These are phyloP conservation scores for Vigna nakashimae DNA, from an alignment of 306 rosid species.

Conservation along the genomic window DNA sequence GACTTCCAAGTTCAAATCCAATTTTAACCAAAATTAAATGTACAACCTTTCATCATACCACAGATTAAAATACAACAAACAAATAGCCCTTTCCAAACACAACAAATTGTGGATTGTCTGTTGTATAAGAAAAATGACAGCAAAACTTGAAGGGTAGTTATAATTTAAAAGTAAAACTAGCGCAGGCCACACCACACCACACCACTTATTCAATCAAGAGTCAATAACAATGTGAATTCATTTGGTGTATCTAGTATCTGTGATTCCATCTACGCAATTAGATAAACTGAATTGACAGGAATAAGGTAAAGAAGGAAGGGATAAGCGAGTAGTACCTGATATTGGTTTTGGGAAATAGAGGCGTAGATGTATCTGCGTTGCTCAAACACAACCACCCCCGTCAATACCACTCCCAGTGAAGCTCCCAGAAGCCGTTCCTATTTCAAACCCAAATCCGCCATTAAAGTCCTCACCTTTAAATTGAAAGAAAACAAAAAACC, in stretches of 20 bases:
- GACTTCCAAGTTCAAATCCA: neutral
- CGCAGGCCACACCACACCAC: neutral
- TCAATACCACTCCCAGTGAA: slow-evolving; percentile 69
- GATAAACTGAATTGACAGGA: neutral
- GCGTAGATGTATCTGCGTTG: slow-evolving; percentile 68
- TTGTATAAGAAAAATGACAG: neutral
- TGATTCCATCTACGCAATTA: neutral
- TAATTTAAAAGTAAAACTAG: neutral
- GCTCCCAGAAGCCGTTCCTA: slow-evolving; percentile 88
- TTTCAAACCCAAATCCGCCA: neutral
- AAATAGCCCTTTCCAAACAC: slow-evolving; percentile 3
- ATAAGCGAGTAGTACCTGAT: slow-evolving; percentile 47
- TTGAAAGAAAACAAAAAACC: slow-evolving; percentile 6
- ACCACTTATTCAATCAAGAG: neutral
- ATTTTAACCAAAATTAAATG: neutral
- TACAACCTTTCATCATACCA: neutral
- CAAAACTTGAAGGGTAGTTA: neutral
- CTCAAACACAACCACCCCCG: slow-evolving; percentile 71
- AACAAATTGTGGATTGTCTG: neutral
- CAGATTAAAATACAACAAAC: neutral
- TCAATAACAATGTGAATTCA: neutral
- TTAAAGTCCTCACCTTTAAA: neutral
- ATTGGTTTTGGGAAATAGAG: slow-evolving; percentile 61
- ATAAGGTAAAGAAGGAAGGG: neutral
- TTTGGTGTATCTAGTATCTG: neutral